Conservation (phyloP, 2,329 filamentous ascomycete species). For the Tricladium varicosporioides region DNA sequence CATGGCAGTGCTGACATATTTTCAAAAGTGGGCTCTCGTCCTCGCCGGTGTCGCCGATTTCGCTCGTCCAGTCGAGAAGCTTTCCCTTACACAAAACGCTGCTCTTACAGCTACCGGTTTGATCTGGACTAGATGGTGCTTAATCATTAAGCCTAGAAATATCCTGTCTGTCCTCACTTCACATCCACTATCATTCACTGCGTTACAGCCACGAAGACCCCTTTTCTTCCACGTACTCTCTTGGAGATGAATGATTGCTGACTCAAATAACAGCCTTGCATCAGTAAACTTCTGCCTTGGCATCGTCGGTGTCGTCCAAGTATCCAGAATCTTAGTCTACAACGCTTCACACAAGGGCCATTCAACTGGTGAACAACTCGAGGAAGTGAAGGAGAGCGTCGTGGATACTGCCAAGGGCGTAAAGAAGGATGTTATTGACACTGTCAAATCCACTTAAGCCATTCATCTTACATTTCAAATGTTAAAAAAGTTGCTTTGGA, state of each 20-base stretch:
- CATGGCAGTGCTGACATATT: no score
- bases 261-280: conserved; percentile 60
- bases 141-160: conserved; percentile 94
- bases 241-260: background rate
- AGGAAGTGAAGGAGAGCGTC: conserved; percentile 23
- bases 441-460: conserved; percentile 30
- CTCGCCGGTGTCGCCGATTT: conserved; percentile 91
- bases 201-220: no score
- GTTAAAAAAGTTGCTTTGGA: no score
- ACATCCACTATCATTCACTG: background rate
- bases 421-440: conserved; percentile 36
- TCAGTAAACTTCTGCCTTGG: conserved; percentile 98
- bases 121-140: conserved; percentile 99
- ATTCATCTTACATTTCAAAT: background rate
- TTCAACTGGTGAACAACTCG: conserved; percentile 31
- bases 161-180: conserved; percentile 60
- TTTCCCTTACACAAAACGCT: conserved; percentile 88
- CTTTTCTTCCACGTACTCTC: background rate
- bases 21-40: conserved; percentile 86
- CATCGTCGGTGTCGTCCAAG: conserved; percentile 79
- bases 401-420: conserved; percentile 26
- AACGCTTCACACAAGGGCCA: conserved; percentile 57
- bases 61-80: conserved; percentile 83
- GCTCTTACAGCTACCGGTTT: conserved; percentile 86
- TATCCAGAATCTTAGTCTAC: conserved; percentile 70